Base-by-base conservation (phyloP, 2,329 filamentous ascomycete species). In the Lachnellula subtilissima region DNA sequence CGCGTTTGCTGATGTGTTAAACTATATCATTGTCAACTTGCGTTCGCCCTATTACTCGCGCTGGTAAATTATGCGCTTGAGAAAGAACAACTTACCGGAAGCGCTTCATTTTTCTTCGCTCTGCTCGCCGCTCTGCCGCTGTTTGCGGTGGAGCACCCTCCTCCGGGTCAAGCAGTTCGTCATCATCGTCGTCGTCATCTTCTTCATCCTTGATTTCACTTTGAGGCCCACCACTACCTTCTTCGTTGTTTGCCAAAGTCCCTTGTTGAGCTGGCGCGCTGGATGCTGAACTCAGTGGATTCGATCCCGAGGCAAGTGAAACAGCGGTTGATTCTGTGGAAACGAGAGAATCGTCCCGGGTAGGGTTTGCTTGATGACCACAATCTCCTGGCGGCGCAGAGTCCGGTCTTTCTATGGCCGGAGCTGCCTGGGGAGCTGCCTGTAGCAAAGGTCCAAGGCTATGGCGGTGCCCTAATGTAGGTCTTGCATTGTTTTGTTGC, bases 1-100 rank as follows among this genome's bases (percentile, higher is more conserved):
- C 93, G 86, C n/a, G 93, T 97, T 78, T 97, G 93, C 66, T 94
- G 93, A 72, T 97, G 92, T 1, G 92, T 96, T 62, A 97, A 84
- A 63, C 92, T 95, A 66, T 37, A 49, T 14, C 15, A 49, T 19
- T 35, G 65, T 79, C 64, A 79, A 75, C 62, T 52, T 28, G 12
- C 17, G 12, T 37, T 32, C 45, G 14, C 14, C 12, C 23, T 4
- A 23, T 35, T 19, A 56, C 22, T 25, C 53, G 28, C 50, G 45
- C 14, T 35, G 19, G 46, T 40, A 52, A 53, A 57, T 25, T 32
- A 35, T 48, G 22, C 39, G 17, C 15, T 39, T 40, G 8, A 17
- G 19, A 25, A 22, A 25, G 3, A 11, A 37, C 35, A 54, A 55
- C 72, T 62, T 78, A 89, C 87, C 88, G 83, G 69, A 93, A 93